These are phyloP conservation scores for Salmacisia buchloeana DNA, from an alignment of 1,284 basidiomycete genomes.

Conservation along the genomic window DNA sequence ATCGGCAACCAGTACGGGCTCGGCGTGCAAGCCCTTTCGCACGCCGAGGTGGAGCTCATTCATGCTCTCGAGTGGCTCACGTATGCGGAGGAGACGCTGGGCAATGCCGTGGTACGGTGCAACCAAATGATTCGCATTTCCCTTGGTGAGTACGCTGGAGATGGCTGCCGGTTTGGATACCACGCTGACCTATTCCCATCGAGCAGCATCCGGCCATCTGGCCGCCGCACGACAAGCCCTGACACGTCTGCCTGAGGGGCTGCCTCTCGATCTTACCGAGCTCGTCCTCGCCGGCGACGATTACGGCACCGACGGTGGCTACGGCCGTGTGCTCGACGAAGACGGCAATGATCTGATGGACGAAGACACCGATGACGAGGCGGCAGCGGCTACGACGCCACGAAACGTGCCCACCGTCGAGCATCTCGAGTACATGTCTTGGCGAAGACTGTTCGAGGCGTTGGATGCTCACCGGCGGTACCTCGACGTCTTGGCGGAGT, in stretches of 20 bases:
- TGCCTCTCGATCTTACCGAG: too few relatives aligned
- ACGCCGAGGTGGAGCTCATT: constrained; percentile 25
- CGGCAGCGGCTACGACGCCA: not conserved
- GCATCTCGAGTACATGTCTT: constrained; percentile 11
- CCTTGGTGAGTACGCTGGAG: not conserved
- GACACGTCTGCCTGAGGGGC: too few relatives aligned
- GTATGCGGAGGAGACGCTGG: not conserved
- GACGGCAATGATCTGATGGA: not conserved
- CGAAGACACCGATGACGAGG: not conserved
- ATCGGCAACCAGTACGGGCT: not conserved
- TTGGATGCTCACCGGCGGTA: constrained; percentile 32
- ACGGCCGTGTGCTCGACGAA: not conserved
- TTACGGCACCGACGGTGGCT: too few relatives aligned
- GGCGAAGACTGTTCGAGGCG: constrained; percentile 44
- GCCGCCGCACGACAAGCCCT: too few relatives aligned
- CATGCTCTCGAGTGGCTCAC: constrained; percentile 14
- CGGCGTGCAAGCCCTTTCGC: not conserved
- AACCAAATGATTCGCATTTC: not conserved
- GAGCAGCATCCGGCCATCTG: too few relatives aligned
- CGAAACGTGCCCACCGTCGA: not conserved
- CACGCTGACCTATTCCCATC: too few relatives aligned
- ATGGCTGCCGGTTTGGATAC: not conserved
- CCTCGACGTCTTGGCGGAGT: constrained; percentile 7
- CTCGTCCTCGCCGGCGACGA: too few relatives aligned
- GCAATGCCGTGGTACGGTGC: not conserved